These are phyloP conservation scores for Colletotrichum gigasporum DNA, from an alignment of 2,329 filamentous ascomycete genomes.

Conservation along the genomic window DNA sequence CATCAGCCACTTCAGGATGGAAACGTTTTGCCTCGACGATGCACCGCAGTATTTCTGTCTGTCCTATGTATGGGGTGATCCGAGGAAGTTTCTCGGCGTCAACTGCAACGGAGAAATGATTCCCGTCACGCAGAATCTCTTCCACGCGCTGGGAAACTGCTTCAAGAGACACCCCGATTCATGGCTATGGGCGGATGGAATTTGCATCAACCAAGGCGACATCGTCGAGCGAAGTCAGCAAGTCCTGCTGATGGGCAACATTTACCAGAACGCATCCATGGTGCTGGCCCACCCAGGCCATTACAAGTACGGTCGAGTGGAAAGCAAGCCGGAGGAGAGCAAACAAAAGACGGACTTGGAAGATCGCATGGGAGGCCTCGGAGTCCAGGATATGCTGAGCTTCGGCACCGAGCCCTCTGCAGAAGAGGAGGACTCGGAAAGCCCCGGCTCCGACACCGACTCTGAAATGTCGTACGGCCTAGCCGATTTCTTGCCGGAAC, in stretches of 20 bases:
- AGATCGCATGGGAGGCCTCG: not conserved
- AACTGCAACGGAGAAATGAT: constrained; percentile 13
- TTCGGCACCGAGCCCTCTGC: not conserved
- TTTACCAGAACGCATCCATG: not conserved
- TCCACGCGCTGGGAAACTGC: constrained; percentile 5
- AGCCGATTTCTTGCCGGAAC: not conserved
- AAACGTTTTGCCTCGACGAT: constrained; percentile 8
- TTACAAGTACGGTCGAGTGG: not conserved
- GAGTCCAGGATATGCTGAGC: constrained; percentile 8
- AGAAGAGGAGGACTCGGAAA: not conserved
- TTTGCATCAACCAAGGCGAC: constrained; percentile 19
- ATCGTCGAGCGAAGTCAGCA: constrained; percentile 11
- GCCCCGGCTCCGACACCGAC: too few species aligned
- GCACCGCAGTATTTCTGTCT: constrained; percentile 10
- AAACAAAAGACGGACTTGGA: not conserved
- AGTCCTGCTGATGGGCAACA: constrained; percentile 5
- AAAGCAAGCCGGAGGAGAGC: not conserved
- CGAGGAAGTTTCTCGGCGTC: not conserved
- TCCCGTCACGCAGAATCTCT: constrained; percentile 7
- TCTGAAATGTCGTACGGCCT: not conserved
- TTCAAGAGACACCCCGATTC: not conserved
- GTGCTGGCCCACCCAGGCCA: constrained; percentile 10
- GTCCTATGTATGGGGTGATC: constrained; percentile 20
- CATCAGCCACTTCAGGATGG: not conserved
- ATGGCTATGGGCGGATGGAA: constrained; percentile 22